A percentile compares a stretch with the other conserved stretches of the same genome.
Conservation (phyloP, 1,284 basidiomycete genomes). For the Rhodotorula sp. region DNA sequence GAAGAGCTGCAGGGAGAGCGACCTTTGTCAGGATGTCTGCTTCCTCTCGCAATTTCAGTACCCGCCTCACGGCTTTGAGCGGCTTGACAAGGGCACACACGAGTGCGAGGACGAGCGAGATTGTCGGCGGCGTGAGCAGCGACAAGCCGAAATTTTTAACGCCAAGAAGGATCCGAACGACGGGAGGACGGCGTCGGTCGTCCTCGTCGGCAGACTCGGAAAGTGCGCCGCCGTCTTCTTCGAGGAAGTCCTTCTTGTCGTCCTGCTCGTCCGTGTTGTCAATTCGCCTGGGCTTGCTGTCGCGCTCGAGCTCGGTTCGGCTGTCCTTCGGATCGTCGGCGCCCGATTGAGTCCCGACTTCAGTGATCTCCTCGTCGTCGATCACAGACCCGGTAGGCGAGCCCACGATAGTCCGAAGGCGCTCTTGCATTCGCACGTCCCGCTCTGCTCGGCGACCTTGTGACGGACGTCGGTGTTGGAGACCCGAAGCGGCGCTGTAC, state of each 20-base stretch:
- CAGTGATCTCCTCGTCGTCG: conserved; percentile 16
- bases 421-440: not conserved
- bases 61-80: conserved; percentile 50
- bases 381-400: conserved; percentile 11
- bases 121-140: conserved; percentile 55
- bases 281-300: too few species aligned
- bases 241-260: not conserved
- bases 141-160: conserved; percentile 6
- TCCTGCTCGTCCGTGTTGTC: not conserved
- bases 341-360: conserved; percentile 11
- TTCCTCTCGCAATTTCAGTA: conserved; percentile 46
- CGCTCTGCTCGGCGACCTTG: conserved; percentile 2
- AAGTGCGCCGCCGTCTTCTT: not conserved
- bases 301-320: not conserved
- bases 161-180: not conserved
- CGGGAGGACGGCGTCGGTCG: not conserved
- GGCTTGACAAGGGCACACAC: conserved; percentile 61
- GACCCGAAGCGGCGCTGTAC: not conserved
- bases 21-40: too few species aligned
- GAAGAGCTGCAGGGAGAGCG: conserved; percentile 2
- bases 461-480: conserved; percentile 7
- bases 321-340: not conserved
- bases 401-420: conserved; percentile 20
- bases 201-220: not conserved
- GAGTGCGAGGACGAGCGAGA: conserved; percentile 64